Conservation (phyloP, 805 yeast genomes). For the Isabelozyma gotoi region DNA sequence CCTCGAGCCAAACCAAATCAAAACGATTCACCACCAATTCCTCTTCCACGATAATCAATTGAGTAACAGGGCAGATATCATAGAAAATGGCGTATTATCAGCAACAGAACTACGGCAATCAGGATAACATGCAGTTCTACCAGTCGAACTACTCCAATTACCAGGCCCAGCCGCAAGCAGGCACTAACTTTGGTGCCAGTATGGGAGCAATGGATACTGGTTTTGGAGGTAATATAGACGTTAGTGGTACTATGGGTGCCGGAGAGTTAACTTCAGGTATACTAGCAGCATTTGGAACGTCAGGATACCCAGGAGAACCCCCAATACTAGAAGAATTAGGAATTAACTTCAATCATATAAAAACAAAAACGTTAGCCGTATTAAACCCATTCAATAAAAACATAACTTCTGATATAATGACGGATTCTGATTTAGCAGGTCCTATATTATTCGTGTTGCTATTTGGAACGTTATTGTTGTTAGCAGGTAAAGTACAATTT, state of each 20-base stretch:
- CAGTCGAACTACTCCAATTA: slow-evolving; percentile 38
- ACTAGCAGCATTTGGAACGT: slow-evolving; percentile 87
- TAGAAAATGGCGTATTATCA: slow-evolving; percentile 46
- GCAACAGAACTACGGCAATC: slow-evolving; percentile 27
- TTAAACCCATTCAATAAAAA: slow-evolving; percentile 67
- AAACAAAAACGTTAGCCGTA: slow-evolving; percentile 80
- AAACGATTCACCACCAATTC: not conserved
- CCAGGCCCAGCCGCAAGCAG: slow-evolving; percentile 18
- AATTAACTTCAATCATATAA: slow-evolving; percentile 85
- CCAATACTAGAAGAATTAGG: slow-evolving; percentile 91
- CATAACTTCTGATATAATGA: slow-evolving; percentile 70
- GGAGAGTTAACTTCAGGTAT: slow-evolving; percentile 68
- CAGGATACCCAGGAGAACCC: slow-evolving; percentile 95
- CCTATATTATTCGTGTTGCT: slow-evolving; percentile 85
- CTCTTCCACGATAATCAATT: not conserved
- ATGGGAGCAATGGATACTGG: slow-evolving; percentile 41
- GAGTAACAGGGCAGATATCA: not conserved
- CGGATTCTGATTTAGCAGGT: slow-evolving; percentile 93
- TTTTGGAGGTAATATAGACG: slow-evolving; percentile 35
- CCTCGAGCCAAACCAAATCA: not conserved
- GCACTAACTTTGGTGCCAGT: slow-evolving; percentile 13
- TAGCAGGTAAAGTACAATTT: slow-evolving; percentile 93
- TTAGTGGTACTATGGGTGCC: slow-evolving; percentile 42
- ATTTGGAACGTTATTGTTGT: slow-evolving; percentile 77
- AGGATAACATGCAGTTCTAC: slow-evolving; percentile 43